Conservation (phyloP, 106 monocot genomes). For the Phalaenopsis equestris region DNA sequence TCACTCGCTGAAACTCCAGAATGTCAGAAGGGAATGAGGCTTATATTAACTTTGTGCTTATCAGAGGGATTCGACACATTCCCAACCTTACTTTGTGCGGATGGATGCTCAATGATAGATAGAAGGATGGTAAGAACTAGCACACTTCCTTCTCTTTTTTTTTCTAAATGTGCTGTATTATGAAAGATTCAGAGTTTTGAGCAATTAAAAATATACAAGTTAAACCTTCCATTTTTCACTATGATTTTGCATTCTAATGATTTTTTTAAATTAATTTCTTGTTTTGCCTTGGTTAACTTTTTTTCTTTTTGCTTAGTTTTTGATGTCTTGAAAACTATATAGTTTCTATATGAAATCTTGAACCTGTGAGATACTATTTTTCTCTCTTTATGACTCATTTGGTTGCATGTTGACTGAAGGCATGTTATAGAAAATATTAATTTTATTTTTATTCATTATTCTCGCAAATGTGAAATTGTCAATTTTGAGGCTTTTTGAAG, state of each 20-base stretch:
- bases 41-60: slow-evolving; percentile 40
- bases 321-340: not conserved
- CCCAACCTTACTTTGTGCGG: slow-evolving; percentile 44
- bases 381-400: not conserved
- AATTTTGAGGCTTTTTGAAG: too few relatives aligned
- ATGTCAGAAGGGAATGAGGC: slow-evolving; percentile 47
- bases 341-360: not conserved
- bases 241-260: not conserved
- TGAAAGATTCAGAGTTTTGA: not conserved
- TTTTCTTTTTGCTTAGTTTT: not conserved
- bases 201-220: not conserved
- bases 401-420: too few relatives aligned
- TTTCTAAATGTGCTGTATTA: not conserved
- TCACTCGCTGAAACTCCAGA: slow-evolving; percentile 39
- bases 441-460: not conserved
- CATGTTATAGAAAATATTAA: not conserved
- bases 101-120: slow-evolving; percentile 59
- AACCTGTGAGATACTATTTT: not conserved
- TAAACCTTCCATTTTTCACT: not conserved
- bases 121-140: slow-evolving; percentile 37
- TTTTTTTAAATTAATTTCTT: not conserved
- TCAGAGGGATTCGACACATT: slow-evolving; percentile 52
- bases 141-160: not conserved
- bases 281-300: not conserved
- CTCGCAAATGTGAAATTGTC: too few relatives aligned